These are phyloP conservation scores for Pseudophaeomoniella oleicola DNA, from an alignment of 2,329 filamentous ascomycete genomes.

Conservation along the genomic window DNA sequence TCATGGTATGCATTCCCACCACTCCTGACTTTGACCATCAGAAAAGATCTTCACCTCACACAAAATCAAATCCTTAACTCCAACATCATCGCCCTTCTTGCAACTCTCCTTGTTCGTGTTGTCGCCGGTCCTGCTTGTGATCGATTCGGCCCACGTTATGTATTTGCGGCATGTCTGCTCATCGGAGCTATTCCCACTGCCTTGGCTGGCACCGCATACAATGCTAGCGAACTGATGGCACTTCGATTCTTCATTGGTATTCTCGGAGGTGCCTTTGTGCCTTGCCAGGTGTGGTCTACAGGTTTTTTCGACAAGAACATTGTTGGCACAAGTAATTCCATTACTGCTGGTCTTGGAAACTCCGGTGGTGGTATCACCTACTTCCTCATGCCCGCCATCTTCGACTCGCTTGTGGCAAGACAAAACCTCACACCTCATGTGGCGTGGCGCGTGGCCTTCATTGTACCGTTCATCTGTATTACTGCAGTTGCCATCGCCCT, in stretches of 20 bases:
- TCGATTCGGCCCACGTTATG: slow-evolving; percentile 62
- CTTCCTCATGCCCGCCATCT: slow-evolving; percentile 85
- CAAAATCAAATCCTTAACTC: slow-evolving; percentile 67
- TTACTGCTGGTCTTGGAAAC: slow-evolving; percentile 76
- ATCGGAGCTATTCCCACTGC: slow-evolving; percentile 67
- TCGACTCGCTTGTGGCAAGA: slow-evolving; percentile 53
- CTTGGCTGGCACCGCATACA: slow-evolving; percentile 62
- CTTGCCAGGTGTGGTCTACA: slow-evolving; percentile 81
- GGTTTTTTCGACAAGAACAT: slow-evolving; percentile 90
- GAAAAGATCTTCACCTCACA: slow-evolving; percentile 59
- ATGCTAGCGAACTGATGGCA: slow-evolving; percentile 36
- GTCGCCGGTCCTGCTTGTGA: slow-evolving; percentile 76
- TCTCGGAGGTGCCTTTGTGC: slow-evolving; percentile 27
- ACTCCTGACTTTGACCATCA: slow-evolving; percentile 64
- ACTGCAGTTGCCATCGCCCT: slow-evolving; percentile 51
- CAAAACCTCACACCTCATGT: slow-evolving; percentile 48
- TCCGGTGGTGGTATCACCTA: slow-evolving; percentile 83
- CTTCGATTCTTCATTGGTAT: slow-evolving; percentile 29
- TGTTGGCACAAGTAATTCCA: slow-evolving; percentile 73
- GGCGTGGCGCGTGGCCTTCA: slow-evolving; percentile 73
- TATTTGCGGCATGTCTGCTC: slow-evolving; percentile 66
- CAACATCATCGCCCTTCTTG: slow-evolving; percentile 69
- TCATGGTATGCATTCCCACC: slow-evolving; percentile 87
- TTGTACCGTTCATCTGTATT: slow-evolving; percentile 70
- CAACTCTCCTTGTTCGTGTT: slow-evolving; percentile 62